Evolutionary conservation across 805 yeast species (phyloP).

Genomic region (Metschnikowia arizonensis): DNA sequence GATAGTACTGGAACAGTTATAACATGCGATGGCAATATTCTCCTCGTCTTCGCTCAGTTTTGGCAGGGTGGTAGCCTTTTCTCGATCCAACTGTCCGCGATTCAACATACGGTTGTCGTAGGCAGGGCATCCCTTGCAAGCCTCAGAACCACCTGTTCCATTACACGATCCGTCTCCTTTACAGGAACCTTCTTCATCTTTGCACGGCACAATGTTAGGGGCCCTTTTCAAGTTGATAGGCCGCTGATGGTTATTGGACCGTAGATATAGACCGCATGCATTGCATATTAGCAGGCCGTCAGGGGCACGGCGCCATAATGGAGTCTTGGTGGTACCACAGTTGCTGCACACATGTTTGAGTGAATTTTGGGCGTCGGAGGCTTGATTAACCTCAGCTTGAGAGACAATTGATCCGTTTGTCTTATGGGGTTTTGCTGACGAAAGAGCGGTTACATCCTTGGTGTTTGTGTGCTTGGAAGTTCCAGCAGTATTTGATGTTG

Average conservation of each 20-base stretch:
- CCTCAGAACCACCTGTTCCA: constrained; percentile 81
- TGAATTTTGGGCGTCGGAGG: not conserved
- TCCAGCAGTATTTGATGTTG: not conserved
- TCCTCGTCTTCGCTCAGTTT: constrained; percentile 24
- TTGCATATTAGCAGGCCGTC: constrained; percentile 55
- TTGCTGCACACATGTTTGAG: constrained; percentile 39
- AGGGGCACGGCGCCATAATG: constrained; percentile 56
- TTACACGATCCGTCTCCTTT: constrained; percentile 78
- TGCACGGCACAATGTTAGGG: constrained; percentile 45
- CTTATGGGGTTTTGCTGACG: not conserved
- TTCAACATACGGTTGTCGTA: constrained; percentile 61
- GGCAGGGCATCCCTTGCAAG: constrained; percentile 82
- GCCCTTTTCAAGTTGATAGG: constrained; percentile 64
- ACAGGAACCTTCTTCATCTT: constrained; percentile 53
- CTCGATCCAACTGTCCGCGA: constrained; percentile 5
- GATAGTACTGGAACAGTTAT: constrained; percentile 78
- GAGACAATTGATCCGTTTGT: not conserved
- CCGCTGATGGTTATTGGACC: constrained; percentile 58
- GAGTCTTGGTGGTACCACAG: constrained; percentile 54
- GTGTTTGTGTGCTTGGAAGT: not conserved
- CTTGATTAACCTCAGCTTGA: not conserved
- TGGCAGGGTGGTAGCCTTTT: constrained; percentile 5
- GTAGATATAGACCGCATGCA: constrained; percentile 57
- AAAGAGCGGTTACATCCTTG: not conserved
- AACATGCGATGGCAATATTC: constrained; percentile 67